Conservation (phyloP, 1,139 yeast species). For the Casaregolazyma suthepensis region DNA sequence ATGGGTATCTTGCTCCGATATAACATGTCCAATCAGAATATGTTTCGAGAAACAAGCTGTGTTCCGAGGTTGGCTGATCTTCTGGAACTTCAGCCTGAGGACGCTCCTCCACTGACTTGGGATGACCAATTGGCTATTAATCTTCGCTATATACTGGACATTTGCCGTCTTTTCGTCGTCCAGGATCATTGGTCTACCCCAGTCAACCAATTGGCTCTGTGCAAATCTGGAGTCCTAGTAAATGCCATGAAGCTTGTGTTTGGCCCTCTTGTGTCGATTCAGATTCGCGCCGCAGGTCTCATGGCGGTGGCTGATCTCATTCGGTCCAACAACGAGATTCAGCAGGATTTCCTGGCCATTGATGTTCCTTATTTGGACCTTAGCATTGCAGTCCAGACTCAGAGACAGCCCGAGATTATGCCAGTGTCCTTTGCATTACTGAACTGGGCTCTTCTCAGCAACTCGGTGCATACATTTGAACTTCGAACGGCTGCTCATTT, state of each 20-base stretch:
- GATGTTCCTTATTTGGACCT: slow-evolving; percentile 94
- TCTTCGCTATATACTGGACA: slow-evolving; percentile 59
- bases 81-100: slow-evolving; percentile 34
- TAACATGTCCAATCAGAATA: slow-evolving; percentile 86
- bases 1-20: slow-evolving; percentile 67
- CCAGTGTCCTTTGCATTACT: slow-evolving; percentile 73
- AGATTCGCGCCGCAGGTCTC: slow-evolving; percentile 60
- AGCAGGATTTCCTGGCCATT: slow-evolving; percentile 63
- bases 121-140: slow-evolving; percentile 34
- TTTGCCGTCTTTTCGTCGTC: slow-evolving; percentile 65
- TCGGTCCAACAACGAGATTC: slow-evolving; percentile 55
- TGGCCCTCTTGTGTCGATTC: slow-evolving; percentile 50
- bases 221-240: slow-evolving; percentile 57
- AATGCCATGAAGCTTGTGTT: slow-evolving; percentile 65
- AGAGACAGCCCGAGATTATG: slow-evolving; percentile 31
- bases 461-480: slow-evolving; percentile 80
- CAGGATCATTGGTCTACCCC: slow-evolving; percentile 66
- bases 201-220: slow-evolving; percentile 57
- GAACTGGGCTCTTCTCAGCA: slow-evolving; percentile 73
- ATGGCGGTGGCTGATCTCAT: slow-evolving; percentile 74
- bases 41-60: slow-evolving; percentile 80
- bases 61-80: slow-evolving; percentile 57
- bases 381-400: slow-evolving; percentile 45
- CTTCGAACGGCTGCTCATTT: slow-evolving; percentile 65
- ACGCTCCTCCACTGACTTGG: slow-evolving; percentile 8